Evolutionary conservation across 768 basidiomycete species (phyloP).

Genomic region (Serpula lacrymans): DNA sequence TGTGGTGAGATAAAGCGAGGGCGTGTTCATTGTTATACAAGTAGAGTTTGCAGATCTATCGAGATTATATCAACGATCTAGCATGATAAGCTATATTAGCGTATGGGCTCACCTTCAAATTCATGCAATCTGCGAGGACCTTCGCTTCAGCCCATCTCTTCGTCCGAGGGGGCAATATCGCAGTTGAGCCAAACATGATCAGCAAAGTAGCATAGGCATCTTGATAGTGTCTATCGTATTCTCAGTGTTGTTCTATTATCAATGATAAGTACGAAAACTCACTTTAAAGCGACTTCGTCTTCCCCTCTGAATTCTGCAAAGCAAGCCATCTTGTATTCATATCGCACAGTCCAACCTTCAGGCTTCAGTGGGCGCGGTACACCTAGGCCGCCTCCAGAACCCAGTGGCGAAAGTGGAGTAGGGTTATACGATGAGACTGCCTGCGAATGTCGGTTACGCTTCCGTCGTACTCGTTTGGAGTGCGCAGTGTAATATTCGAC

Average conservation of each 20-base stretch:
- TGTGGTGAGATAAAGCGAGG: conserved; percentile 78
- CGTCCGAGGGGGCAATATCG: conserved; percentile 84
- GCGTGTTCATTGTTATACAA: conserved; percentile 87
- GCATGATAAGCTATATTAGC: not conserved
- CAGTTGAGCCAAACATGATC: conserved; percentile 87
- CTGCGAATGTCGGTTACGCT: conserved; percentile 81
- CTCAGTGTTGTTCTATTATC: conserved; percentile 7
- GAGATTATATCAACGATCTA: not conserved
- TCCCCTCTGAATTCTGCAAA: conserved; percentile 96
- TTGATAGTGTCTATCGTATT: conserved; percentile 75
- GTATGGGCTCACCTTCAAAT: conserved; percentile 63
- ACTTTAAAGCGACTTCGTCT: conserved; percentile 91
- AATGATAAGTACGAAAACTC: conserved; percentile 24
- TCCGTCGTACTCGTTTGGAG: conserved; percentile 87
- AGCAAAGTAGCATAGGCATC: conserved; percentile 83
- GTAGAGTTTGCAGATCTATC: conserved; percentile 83
- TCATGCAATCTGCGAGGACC: conserved; percentile 91
- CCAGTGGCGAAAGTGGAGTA: conserved; percentile 45
- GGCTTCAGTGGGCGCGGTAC: conserved; percentile 64
- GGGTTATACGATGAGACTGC: conserved; percentile 42
- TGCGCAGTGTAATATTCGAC: conserved; percentile 92
- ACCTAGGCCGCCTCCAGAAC: conserved; percentile 25
- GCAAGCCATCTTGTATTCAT: conserved; percentile 96
- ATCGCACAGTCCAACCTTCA: conserved; percentile 93
- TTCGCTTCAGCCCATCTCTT: conserved; percentile 99